Conservation (phyloP, 2,329 filamentous ascomycete species). For the Fusarium metavorans region DNA sequence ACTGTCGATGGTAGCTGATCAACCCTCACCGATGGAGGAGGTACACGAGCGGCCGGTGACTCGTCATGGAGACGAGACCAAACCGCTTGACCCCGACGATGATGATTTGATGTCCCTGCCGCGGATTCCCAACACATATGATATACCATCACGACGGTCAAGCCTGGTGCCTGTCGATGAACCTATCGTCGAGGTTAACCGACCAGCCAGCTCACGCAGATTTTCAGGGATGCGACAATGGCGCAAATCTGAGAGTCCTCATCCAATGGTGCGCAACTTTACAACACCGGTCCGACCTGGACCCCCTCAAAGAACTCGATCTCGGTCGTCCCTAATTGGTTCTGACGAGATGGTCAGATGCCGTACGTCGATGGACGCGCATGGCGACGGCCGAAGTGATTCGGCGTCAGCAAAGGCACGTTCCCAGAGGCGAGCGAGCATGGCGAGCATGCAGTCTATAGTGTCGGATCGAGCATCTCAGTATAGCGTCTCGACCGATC, state of each 20-base stretch:
- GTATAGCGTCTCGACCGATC: conserved; percentile 39
- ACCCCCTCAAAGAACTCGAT: conserved; percentile 35
- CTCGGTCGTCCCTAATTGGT: conserved; percentile 32
- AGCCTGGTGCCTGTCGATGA: conserved; percentile 36
- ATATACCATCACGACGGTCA: conserved; percentile 40
- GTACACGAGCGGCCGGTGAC: conserved; percentile 48
- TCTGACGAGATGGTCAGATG: conserved; percentile 40
- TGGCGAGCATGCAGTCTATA: conserved; percentile 46
- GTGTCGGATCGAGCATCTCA: conserved; percentile 42
- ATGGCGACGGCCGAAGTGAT: conserved; percentile 39
- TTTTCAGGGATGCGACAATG: conserved; percentile 50
- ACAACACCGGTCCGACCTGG: conserved; percentile 25
- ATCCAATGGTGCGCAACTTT: conserved; percentile 20
- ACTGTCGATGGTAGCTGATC: conserved; percentile 66
- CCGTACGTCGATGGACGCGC: conserved; percentile 50
- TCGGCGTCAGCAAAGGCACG: conserved; percentile 36
- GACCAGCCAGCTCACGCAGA: conserved; percentile 44
- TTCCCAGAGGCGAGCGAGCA: conserved; percentile 45
- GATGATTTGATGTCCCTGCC: conserved; percentile 33
- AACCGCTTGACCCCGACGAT: conserved; percentile 12
- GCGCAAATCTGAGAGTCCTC: conserved; percentile 38
- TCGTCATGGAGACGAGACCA: conserved; percentile 42
- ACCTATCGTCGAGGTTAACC: conserved; percentile 26
- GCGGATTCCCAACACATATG: conserved; percentile 17
- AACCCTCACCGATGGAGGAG: conserved; percentile 56